Evolutionary conservation across 129 eudicot species (phyloP), one percentile per base, ranked within the genome.

Genomic region (Flaveria trinervia): DNA sequence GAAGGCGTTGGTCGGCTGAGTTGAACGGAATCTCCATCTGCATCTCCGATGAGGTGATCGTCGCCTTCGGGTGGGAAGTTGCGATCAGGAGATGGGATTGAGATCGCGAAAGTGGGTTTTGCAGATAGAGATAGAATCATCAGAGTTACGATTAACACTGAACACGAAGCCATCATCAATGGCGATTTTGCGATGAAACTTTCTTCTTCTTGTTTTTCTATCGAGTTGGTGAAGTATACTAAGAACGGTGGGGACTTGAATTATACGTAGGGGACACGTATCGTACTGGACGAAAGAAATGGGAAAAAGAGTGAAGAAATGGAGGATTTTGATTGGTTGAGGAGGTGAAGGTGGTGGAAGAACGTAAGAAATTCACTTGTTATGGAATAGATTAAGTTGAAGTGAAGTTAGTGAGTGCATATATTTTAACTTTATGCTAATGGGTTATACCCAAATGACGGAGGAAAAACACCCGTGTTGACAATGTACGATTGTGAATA

Each of bases 51-150:
- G 83, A 85, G 50, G 74, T 77, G 83, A 65, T 90, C 92, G 83
- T 87, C 92, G 60, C 89, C 97, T 14, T 71, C 80, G 23, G 81
- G 45, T 41, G 82, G 73, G 46, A 81, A 79, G 77, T 62, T 84
- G 65, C 10, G 50, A 41, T 26, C 11, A 33, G 75, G 74, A 68
- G 61, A 57, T 46, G 55, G 81, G 78, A 65, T 46, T 11, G 89
- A 77, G 54, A 82, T 80, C 45, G 92, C 68, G 50, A 39, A 75
- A 30, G 71, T 69, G 77, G 81, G 82, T 22, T 68, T 54, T 62
- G 85, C 59, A 52, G 46, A 25, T 49, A 89, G 79, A 45, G 54
- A 36, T 43, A 89, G 80, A 72, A 86, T 52, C 23, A 72, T 39
- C 41, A 85, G 65, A 45, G 78, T 55, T 82, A 76, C 20, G 55